Evolutionary conservation across 257 asterid genomes (phyloP), one percentile per base, ranked within the genome.

Genomic region (Voacanga thouarsii): DNA sequence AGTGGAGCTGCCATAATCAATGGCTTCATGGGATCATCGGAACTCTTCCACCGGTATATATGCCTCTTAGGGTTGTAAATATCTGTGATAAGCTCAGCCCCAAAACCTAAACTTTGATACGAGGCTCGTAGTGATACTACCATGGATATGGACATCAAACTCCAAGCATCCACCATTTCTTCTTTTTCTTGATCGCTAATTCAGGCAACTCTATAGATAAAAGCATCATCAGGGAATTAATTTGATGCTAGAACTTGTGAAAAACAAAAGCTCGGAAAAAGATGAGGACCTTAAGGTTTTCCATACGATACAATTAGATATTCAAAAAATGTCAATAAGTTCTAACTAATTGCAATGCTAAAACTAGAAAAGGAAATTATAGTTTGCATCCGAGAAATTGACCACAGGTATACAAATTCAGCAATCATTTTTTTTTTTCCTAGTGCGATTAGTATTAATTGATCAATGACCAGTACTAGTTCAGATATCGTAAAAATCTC

Each of bases 111-210:
- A 12, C 23, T 63, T 0, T 12, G 3, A 11, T 28, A 14, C 7
- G 43, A 63, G 28, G 41, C 11, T 63, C 5, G 0, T 0, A 7
- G 37, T 21, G 0, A 10, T 26, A 4, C 2, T 12, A 10, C 12
- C 6, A 5, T n/a, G n/a, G 19, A 26, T 61, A 3, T 14, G 3
- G 16, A 4, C 15, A 24, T 57, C 45, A 76, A 78, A 12, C 44
- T 78, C 81, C 77, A 55, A 53, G 57, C 85, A 86, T 82, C 97
- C 93, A 90, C 92, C 93, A 84, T 45, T 77, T 75, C 87, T 86
- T 89, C 91, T 90, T 90, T 61, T 83, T 89, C 90, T 83, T 86
- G 73, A 75, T 57, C 83, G 84, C 91, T 18, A 70, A 73, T 60
- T n/a, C 51, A 3, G 97, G 97, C 68, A 87, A 71, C 72, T 91